These are phyloP conservation scores for Haematococcus lacustris DNA, from an alignment of 139 green algal genomes.

Conservation along the genomic window DNA sequence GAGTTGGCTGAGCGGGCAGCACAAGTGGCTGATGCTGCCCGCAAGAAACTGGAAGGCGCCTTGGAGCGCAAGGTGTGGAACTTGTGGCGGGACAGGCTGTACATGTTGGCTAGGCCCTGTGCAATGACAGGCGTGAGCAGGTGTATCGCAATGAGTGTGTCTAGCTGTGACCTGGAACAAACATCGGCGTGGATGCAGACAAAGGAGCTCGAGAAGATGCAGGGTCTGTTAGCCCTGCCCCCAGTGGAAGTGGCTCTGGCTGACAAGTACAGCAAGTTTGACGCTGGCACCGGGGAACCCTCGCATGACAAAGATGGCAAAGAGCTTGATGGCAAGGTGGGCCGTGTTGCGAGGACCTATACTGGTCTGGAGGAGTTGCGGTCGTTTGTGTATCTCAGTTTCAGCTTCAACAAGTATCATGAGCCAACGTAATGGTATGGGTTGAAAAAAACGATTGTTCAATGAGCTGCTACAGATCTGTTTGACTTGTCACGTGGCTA, in stretches of 20 bases:
- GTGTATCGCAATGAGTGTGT: neutral
- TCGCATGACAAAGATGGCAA: constrained; percentile 73
- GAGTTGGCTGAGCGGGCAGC: constrained; percentile 52
- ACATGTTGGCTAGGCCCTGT: neutral
- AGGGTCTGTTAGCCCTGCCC: constrained; percentile 50
- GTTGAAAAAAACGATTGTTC: neutral
- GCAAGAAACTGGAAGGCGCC: constrained; percentile 52
- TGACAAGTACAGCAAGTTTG: constrained; percentile 64
- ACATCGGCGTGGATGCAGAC: neutral
- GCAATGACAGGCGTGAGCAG: neutral
- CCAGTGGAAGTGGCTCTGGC: constrained; percentile 31
- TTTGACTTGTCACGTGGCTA: too few species aligned
- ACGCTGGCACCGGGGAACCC: constrained; percentile 60
- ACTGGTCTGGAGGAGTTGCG: neutral
- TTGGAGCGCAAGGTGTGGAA: constrained; percentile 31
- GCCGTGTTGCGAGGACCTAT: neutral
- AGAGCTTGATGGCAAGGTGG: constrained; percentile 66
- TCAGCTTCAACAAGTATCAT: neutral
- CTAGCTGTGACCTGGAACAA: neutral
- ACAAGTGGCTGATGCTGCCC: constrained; percentile 43
- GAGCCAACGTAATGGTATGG: neutral
- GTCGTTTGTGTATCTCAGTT: neutral
- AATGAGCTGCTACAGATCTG: neutral
- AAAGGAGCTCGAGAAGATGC: constrained; percentile 64
- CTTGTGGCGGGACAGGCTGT: neutral